Conservation (phyloP, 768 basidiomycete species). For the Inosperma sp. region DNA sequence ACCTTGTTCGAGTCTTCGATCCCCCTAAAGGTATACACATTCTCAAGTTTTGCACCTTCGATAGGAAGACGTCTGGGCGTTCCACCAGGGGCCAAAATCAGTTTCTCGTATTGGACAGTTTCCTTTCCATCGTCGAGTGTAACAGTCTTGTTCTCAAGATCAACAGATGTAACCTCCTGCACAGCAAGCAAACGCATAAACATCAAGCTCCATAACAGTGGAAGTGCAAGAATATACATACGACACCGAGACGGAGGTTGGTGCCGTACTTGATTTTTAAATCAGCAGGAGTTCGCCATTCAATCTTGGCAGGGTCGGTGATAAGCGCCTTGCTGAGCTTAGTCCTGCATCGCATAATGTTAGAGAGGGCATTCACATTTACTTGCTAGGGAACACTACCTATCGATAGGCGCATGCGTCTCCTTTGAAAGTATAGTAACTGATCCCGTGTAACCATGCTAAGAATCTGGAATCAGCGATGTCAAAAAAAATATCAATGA, state of each 20-base stretch:
- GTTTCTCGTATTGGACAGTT: slow-evolving; percentile 61
- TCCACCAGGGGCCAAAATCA: slow-evolving; percentile 77
- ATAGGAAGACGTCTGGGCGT: slow-evolving; percentile 72
- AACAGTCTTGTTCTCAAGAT: slow-evolving; percentile 59
- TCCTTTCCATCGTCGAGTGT: slow-evolving; percentile 57
- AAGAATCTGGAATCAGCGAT: slow-evolving; percentile 7
- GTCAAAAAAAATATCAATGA: slow-evolving; percentile 8
- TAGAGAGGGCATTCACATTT: background rate
- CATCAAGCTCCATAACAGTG: background rate
- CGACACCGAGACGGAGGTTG: slow-evolving; percentile 56
- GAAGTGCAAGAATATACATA: slow-evolving; percentile 21
- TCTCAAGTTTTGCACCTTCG: slow-evolving; percentile 66
- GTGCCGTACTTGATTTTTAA: slow-evolving; percentile 72
- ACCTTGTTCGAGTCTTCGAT: slow-evolving; percentile 69
- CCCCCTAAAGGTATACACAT: slow-evolving; percentile 71
- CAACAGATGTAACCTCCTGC: slow-evolving; percentile 67
- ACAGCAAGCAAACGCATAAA: background rate
- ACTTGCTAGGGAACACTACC: slow-evolving; percentile 40
- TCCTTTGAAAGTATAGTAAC: slow-evolving; percentile 83
- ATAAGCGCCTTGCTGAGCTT: slow-evolving; percentile 85
- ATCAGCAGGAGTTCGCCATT: slow-evolving; percentile 66
- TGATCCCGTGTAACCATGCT: slow-evolving; percentile 75
- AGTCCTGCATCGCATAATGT: slow-evolving; percentile 47
- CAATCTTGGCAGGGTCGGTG: slow-evolving; percentile 72
- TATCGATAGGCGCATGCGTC: slow-evolving; percentile 75